phyloP scores from a whole-genome alignment of 768 basidiomycete species.

The Lentinula sp. region DNA sequence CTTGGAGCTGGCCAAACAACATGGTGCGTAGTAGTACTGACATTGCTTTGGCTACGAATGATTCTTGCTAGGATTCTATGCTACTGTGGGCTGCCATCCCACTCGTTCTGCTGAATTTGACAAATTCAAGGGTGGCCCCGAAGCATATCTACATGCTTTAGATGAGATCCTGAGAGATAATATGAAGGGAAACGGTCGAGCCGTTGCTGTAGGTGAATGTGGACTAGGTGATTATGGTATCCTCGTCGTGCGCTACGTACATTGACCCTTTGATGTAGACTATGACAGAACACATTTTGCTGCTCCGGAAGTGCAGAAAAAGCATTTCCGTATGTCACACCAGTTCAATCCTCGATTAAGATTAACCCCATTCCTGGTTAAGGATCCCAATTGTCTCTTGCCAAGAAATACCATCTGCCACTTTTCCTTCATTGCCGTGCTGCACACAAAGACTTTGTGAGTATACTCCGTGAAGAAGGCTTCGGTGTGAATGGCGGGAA shows the following conservation, averaged over 20 bases:
- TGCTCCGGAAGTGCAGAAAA: constrained; percentile 49
- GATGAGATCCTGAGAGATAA: constrained; percentile 46
- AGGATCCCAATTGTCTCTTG: constrained; percentile 56
- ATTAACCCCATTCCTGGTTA: not conserved
- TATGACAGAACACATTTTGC: constrained; percentile 74
- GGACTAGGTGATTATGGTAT: constrained; percentile 50
- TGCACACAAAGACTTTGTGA: constrained; percentile 66
- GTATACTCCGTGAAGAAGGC: constrained; percentile 58
- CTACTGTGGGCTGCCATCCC: constrained; percentile 78
- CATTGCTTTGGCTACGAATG: not conserved
- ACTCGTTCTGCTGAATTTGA: constrained; percentile 71
- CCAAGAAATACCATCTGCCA: constrained; percentile 68
- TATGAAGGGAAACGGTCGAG: constrained; percentile 47
- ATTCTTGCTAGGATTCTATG: constrained; percentile 46
- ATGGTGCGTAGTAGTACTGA: constrained; percentile 30
- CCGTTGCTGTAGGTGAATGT: constrained; percentile 75
- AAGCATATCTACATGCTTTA: constrained; percentile 55
- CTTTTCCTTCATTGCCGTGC: constrained; percentile 78
- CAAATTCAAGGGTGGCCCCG: constrained; percentile 44
- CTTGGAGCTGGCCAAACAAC: constrained; percentile 50
- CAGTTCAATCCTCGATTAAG: not conserved
- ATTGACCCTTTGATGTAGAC: constrained; percentile 35
- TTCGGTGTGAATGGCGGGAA: constrained; percentile 53
- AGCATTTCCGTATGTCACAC: constrained; percentile 49
- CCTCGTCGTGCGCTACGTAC: not conserved